phyloP scores from a whole-genome alignment of 139 green algal genomes.

The Spirogloea muscicola region DNA sequence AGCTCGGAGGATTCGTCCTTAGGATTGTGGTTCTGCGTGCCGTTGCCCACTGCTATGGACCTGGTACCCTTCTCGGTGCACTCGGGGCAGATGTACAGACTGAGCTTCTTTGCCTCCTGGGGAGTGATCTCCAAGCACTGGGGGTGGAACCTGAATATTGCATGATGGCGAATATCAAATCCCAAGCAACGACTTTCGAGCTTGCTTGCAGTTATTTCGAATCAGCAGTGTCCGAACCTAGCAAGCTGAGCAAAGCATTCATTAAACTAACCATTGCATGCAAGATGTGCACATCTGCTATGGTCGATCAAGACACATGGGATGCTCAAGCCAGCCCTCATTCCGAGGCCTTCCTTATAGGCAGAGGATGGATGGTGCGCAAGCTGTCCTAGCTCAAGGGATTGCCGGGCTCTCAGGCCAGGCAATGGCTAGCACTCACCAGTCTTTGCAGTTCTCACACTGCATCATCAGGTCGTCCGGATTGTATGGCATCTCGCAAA shows the following conservation, averaged over 20 bases:
- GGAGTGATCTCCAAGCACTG: constrained; percentile 46
- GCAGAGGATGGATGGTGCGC: neutral
- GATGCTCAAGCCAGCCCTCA: neutral
- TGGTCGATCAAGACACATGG: no score
- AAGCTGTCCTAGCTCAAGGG: neutral
- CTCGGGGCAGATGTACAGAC: constrained; percentile 29
- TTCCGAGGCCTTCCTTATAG: neutral
- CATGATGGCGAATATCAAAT: neutral
- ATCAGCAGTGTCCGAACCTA: neutral
- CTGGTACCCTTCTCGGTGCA: constrained; percentile 27
- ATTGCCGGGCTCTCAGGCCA: neutral
- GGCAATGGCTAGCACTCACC: constrained; percentile 50
- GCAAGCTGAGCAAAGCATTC: neutral
- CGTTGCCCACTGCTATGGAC: no score
- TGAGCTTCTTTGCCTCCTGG: constrained; percentile 31
- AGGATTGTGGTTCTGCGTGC: no score
- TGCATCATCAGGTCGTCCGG: constrained; percentile 76
- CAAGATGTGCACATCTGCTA: neutral
- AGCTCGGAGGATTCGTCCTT: no score
- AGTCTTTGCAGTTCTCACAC: constrained; percentile 69
- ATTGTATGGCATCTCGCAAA: constrained; percentile 81
- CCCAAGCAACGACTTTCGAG: neutral
- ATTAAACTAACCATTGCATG: neutral
- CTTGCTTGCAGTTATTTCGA: neutral
- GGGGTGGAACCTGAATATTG: constrained; percentile 49